Base-by-base conservation (phyloP, 495 filamentous ascomycete genomes). In the Pseudomonodictys pantanalensis region DNA sequence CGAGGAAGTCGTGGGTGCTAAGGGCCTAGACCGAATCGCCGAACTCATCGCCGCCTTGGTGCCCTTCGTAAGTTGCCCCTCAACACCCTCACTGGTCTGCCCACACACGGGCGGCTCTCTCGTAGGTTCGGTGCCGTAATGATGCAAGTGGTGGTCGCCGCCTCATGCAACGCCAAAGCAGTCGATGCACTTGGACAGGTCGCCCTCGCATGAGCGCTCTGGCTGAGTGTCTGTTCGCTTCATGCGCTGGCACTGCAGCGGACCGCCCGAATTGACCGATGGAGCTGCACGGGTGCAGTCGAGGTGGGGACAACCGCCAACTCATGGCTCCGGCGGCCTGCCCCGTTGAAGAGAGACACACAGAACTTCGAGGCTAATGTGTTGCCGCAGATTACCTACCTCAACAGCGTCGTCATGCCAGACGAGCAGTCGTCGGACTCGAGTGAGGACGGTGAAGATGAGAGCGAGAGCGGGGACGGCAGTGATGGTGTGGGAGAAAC, bases 331-430 rank as follows among this genome's bases (percentile, higher is more conserved):
- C 25, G 18, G 47, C 20, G 18, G 52, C 43, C 1, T 48, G 18
- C 23, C 33, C 20, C 38, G 47, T 4, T 10, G 22, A 24, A 23
- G 9, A 29, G 12, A 6, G 17, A 43, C 12, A 22, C 7, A 38
- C 5, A 22, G 17, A n/a, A 47, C n/a, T n/a, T n/a, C 15, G 30
- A 10, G 18, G 64, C 60, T 67, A 64, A 67, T 50, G 22, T 35
- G 39, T n/a, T 33, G 47, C 9, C 56, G 52, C 60, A 77, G 75
- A 73, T 76, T 42, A 74, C 72, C 3, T 75, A 75, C 43, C 68
- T 77, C 11, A 77, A 77, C 65, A 72, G 69, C 52, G 72, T 77
- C 15, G 72, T 77, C 32, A 75, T 77, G 74, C 75, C 75, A 28
- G 69, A 68, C 42, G 69, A 62, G 25, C 64, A 67, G 15, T 32